Base-by-base conservation (phyloP, 2,329 filamentous ascomycete genomes). In the Fonsecaea nubica region DNA sequence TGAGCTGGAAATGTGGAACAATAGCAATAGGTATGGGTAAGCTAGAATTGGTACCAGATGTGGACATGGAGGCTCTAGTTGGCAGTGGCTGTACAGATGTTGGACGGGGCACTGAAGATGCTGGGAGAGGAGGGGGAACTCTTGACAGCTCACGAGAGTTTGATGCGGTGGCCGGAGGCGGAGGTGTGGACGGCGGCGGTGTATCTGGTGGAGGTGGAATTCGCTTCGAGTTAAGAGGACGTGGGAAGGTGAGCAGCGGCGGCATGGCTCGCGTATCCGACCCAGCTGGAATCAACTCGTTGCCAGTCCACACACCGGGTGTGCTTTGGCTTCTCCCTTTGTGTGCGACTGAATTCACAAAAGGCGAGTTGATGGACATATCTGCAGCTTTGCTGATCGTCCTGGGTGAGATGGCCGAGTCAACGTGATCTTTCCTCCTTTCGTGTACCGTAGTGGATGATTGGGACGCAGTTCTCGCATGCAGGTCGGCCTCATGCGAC, bases 1-100 rank as follows among this genome's bases (percentile, higher is more conserved):
- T 90, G 48, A 97, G 86, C 68, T 92, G 92, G 78, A 92, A 97
- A 25, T 91, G 86, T 0, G 90, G 88, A 33, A 97, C 83, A 21
- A 97, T 81, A 3, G 93, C 89, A 32, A 97, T 86, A 0, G 92
- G 92, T 1, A 89, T 82, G 48, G 55, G 35, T 42, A 13, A 45
- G 40, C 36, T 33, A 10, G 45, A 10, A 40, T 25, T 25, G 45
- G 18, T 50, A 30, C 21, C 25, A 25, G 45, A 50, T 4, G 45
- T 48, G 13, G 58, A 45, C 45, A n/a, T 36, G 18, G 36, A 12
- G 32, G 58, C 38, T 12, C 13, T 36, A 10, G 48, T 13, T 53
- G 35, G 9, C 6, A 33, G 21, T 25, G 58, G 58, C 15, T 53
- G 33, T 15, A 30, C 30, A 32, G 40, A 35, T 35, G 38, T 18